Conservation (phyloP, 768 basidiomycete species). For the Tricholoma terreum region DNA sequence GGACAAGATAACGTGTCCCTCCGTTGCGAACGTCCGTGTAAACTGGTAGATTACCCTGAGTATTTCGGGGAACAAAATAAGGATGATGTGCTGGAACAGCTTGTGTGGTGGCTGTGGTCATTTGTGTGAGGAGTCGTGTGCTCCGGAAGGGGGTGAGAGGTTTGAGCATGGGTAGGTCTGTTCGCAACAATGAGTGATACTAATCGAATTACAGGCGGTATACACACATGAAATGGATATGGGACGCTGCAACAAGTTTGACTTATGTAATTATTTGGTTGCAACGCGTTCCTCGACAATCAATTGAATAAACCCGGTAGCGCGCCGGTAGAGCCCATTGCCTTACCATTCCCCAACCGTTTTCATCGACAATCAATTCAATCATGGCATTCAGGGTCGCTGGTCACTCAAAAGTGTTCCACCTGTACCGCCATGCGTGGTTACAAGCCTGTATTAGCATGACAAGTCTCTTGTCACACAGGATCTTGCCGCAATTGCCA, state of each 20-base stretch:
- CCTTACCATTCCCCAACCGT: too few relatives aligned
- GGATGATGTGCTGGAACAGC: conserved; percentile 19
- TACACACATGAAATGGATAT: too few relatives aligned
- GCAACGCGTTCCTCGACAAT: too few relatives aligned
- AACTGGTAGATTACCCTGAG: conserved; percentile 66
- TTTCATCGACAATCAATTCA: too few relatives aligned
- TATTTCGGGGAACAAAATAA: conserved; percentile 68
- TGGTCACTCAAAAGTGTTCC: conserved; percentile 3
- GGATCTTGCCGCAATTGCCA: neutral
- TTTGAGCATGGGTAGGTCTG: conserved; percentile 1
- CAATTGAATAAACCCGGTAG: too few relatives aligned
- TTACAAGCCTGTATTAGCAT: neutral
- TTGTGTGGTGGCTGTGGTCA: conserved; percentile 12
- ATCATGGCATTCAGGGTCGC: conserved; percentile 9
- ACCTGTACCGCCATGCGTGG: conserved; percentile 1
- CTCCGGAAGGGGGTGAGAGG: neutral
- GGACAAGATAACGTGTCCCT: conserved; percentile 54
- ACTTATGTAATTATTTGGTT: neutral
- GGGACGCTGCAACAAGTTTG: too few relatives aligned
- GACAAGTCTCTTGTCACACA: neutral
- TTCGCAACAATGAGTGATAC: too few relatives aligned
- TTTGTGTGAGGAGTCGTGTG: conserved; percentile 1
- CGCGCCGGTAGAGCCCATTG: too few relatives aligned
- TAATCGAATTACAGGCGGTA: too few relatives aligned
- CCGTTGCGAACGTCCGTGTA: conserved; percentile 72